phyloP scores from a whole-genome alignment of 306 rosid genomes.

The Sicyos edulis region DNA sequence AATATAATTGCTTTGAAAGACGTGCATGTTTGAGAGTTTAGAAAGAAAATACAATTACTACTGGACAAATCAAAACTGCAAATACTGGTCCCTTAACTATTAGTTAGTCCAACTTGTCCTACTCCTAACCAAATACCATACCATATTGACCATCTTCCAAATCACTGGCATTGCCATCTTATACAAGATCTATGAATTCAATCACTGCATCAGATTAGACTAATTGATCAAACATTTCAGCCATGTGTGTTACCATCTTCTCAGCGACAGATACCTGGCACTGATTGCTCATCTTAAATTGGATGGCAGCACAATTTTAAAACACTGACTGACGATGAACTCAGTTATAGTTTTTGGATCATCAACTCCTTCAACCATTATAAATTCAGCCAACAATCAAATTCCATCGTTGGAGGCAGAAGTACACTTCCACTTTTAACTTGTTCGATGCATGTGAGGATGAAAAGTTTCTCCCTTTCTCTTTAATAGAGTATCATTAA shows the following conservation, averaged over 20 bases:
- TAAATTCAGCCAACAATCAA: neutral
- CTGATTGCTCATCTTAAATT: slow-evolving; percentile 1
- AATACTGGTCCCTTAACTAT: neutral
- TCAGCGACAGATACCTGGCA: neutral
- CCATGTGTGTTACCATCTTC: neutral
- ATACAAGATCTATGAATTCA: neutral
- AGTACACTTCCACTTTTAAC: neutral
- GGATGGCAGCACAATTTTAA: neutral
- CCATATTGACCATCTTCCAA: neutral
- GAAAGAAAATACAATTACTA: neutral
- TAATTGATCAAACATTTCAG: neutral
- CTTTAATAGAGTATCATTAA: no score
- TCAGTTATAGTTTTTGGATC: neutral
- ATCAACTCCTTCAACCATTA: neutral
- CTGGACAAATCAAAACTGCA: neutral
- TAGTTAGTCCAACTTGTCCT: neutral
- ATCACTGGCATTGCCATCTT: neutral
- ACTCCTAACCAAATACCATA: neutral
- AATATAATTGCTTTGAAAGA: neutral
- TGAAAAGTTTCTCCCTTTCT: neutral
- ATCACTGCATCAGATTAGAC: neutral
- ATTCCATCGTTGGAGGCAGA: neutral
- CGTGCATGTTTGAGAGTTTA: neutral
- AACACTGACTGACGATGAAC: neutral
- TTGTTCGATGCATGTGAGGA: neutral